phyloP scores from a whole-genome alignment of 2,329 filamentous ascomycete genomes.

The Cercospora zeae-maydis region DNA sequence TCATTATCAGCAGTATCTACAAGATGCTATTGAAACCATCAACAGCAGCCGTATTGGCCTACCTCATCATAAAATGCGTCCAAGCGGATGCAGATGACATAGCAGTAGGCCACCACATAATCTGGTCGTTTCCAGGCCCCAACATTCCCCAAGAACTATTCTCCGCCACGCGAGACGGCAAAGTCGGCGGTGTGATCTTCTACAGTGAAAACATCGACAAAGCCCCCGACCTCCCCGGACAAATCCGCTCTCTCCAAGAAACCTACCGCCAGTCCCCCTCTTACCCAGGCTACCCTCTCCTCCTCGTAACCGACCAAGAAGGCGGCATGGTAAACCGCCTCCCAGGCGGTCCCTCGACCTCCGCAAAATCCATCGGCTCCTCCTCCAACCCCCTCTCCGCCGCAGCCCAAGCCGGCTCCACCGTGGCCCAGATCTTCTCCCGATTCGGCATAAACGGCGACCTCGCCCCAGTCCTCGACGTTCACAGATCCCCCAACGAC shows the following conservation, averaged over 20 bases:
- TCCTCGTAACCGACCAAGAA: slow-evolving; percentile 22
- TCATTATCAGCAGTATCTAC: neutral
- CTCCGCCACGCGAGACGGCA: slow-evolving; percentile 11
- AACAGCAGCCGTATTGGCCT: neutral
- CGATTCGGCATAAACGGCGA: slow-evolving; percentile 20
- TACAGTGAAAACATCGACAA: slow-evolving; percentile 20
- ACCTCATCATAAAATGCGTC: neutral
- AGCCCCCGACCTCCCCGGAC: slow-evolving; percentile 7
- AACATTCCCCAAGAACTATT: slow-evolving; percentile 13
- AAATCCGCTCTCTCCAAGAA: slow-evolving; percentile 15
- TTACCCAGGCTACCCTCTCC: slow-evolving; percentile 17
- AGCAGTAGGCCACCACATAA: slow-evolving; percentile 19
- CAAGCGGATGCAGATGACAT: slow-evolving; percentile 3
- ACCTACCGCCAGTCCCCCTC: slow-evolving; percentile 13
- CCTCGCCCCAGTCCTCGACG: slow-evolving; percentile 21
- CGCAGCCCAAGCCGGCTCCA: slow-evolving; percentile 8
- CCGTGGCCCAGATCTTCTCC: slow-evolving; percentile 9
- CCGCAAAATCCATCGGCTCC: slow-evolving; percentile 15
- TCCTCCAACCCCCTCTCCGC: slow-evolving; percentile 10
- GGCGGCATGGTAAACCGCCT: slow-evolving; percentile 21
- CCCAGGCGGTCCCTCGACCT: slow-evolving; percentile 16
- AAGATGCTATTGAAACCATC: neutral
- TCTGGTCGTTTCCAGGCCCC: slow-evolving; percentile 18
- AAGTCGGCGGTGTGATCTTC: slow-evolving; percentile 22
- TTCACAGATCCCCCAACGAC: slow-evolving; percentile 14